Evolutionary conservation across 305 asterid species (phyloP).

Genomic region (Solanum aculeatissimum): DNA sequence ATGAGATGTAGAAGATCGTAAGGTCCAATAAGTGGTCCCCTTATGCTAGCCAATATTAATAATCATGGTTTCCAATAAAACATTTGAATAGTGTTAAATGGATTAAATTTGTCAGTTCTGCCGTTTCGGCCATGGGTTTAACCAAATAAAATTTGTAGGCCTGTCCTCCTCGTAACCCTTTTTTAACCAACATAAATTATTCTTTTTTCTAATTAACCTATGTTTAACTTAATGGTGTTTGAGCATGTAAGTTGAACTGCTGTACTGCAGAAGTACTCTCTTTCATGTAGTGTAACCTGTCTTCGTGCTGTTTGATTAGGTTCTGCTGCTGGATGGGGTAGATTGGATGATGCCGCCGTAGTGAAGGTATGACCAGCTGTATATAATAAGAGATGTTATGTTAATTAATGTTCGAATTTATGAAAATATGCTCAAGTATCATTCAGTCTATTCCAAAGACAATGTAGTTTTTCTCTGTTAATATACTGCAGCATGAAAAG

Average conservation of each 20-base stretch:
- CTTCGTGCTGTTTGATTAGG: constrained; percentile 26
- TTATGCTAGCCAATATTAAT: not conserved
- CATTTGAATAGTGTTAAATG: not conserved
- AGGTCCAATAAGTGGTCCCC: not conserved
- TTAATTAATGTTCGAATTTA: not conserved
- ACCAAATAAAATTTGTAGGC: not conserved
- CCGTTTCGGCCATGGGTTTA: not conserved
- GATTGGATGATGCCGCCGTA: constrained; percentile 87
- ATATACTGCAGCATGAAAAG: not conserved
- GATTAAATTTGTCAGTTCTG: not conserved
- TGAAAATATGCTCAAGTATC: not conserved
- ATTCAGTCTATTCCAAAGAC: not conserved
- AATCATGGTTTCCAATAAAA: not conserved
- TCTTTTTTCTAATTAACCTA: not conserved
- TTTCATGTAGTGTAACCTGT: not conserved
- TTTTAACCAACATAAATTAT: not conserved
- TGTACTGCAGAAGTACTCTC: not conserved
- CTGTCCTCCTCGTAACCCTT: not conserved
- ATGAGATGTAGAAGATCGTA: not conserved
- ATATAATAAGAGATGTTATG: not conserved
- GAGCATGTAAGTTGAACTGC: not conserved
- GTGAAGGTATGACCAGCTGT: constrained; percentile 60
- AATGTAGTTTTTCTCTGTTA: not conserved
- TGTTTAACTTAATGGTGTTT: not conserved
- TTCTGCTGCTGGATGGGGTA: constrained; percentile 99